Evolutionary conservation across 306 rosid species (phyloP), one percentile per base, ranked within the genome.

Genomic region (Gastrolobium villosum): DNA sequence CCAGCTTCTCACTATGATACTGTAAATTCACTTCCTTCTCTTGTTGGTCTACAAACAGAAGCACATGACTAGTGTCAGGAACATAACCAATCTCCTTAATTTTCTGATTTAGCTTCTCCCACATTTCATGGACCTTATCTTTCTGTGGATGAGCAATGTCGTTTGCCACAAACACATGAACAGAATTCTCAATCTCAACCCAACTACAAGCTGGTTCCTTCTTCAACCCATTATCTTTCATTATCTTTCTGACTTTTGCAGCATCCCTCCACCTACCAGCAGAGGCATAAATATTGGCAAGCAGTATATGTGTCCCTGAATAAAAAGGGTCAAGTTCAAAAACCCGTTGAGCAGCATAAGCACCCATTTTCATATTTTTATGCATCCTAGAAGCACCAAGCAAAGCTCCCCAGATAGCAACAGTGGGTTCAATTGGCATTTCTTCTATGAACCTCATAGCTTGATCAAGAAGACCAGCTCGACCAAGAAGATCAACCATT

Each of bases 121-220:
- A 86, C 83, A 26, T 76, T 66, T 80, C 46, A 60, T 45, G 74
- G 44, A 86, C 64, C 76, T 72, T 69, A 39, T 83, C 87, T 66
- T 76, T 80, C 81, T 83, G 81, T 35, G 87, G 89, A 77, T 83
- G 83, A 53, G 87, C 71, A 71, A 60, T 2, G 46, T 86, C 87
- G 20, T 83, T 79, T 32, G 89, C 78, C 53, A 80, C 72, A 72
- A 86, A 86, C 6, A 83, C 68, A 30, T 86, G 87, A 30, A 83
- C 79, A 61, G 67, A 72, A 76, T 86, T 86, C 74, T 80, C 85
- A 54, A 86, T 83, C 72, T 86, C 87, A 72, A 86, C 89, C 89
- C 89, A 86, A 44, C 89, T 86, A 80, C 88, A 85, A n/a, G 88
- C 88, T 3, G 88, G 88, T 53, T 85, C 83, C 80, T 85, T 85